Evolutionary conservation across 371 early-diverging fungal genomes (phyloP), one percentile per base, ranked within the genome.

Genomic region (Mortierella polycephala): DNA sequence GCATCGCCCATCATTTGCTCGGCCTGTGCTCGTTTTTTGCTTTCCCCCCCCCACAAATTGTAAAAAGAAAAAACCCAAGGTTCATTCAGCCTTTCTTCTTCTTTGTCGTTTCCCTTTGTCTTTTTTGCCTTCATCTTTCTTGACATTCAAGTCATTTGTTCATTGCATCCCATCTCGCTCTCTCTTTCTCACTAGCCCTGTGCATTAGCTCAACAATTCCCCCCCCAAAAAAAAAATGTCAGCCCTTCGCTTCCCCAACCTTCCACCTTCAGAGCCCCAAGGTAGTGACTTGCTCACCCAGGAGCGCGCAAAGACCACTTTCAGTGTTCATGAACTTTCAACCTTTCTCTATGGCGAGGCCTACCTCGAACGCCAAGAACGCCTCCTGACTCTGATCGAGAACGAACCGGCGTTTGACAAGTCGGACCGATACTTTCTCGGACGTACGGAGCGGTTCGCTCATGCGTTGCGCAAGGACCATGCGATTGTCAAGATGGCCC

Each of bases 261-360:
- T 88, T 14, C 77, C 75, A 18, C 88, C 90, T 6, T 81, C 82
- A 21, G 86, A 84, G 5, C 90, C 90, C 9, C 84, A 85, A 44
- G 90, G 90, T 20, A 84, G 84, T 14, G 83, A 87, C 18, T 72
- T 88, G 42, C 80, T 90, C 40, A 82, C 86, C 10, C 73, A 71
- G 41, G 90, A 90, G 65, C 86, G 89, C 62, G 82, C 85, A 18
- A 83, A 84, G 60, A 83, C 86, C 12, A 81, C 84, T 20, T 90
- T 90, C 65, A 75, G 84, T 49, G 84, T 85, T 53, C 73, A 85
- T 13, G 84, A 84, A n/a, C 69, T 88, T 40, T 81, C 88, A 23
- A 81, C 82, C 57, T 85, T 82, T 45, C 84, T 87, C 83, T 88
- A 89, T 61, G 86, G 85, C 41, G 81, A 85, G 30, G 73, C 81